Evolutionary conservation across 331 rosid genomes (phyloP), one percentile per base, ranked within the genome.

Genomic region (Rosa hybrid): DNA sequence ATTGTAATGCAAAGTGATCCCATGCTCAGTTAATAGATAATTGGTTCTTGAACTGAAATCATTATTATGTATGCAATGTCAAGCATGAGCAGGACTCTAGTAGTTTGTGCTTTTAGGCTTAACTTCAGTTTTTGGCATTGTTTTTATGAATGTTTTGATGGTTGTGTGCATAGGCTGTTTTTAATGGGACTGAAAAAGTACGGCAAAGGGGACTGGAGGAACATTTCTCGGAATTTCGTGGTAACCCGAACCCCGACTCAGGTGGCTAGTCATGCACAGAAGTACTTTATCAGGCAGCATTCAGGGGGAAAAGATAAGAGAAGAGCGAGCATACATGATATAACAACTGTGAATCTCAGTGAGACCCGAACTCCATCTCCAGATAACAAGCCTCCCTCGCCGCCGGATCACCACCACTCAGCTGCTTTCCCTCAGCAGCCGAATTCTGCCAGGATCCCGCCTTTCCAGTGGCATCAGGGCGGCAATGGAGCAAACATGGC

Each of bases 121-220:
- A 2, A 45, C 62, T 80, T 76, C 60, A 12, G 16, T 60, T 72
- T 79, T 44, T 57, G 75, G 16, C 50, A 54, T 72, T 54, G 51
- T 71, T 80, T 53, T 68, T 76, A 62, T 50, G 46, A 21, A 75
- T 75, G 16, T 7, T 41, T n/a, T 59, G 51, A 20, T 65, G 74
- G 20, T 67, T 67, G 18, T 74, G 56, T 82, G 60, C 30, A 71
- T 86, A 96, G 99, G 78, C 77, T 91, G 87, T 96, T 96, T 83
- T 85, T 96, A 30, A 81, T 91, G 87, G 99, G 99, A 11, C 82
- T 96, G 85, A 89, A 91, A 71, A 93, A 90, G 82, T 90, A 93
- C 74, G 99, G 99, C 27, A 96, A 93, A 83, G 98, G 99, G 1
- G 99, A 96, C 80, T 96, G 99, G 99, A 93, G 99, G 83, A 96